Evolutionary conservation across 169 alveolate genomes (phyloP).

Genomic region (Pseudocohnilembus persalinus): DNA sequence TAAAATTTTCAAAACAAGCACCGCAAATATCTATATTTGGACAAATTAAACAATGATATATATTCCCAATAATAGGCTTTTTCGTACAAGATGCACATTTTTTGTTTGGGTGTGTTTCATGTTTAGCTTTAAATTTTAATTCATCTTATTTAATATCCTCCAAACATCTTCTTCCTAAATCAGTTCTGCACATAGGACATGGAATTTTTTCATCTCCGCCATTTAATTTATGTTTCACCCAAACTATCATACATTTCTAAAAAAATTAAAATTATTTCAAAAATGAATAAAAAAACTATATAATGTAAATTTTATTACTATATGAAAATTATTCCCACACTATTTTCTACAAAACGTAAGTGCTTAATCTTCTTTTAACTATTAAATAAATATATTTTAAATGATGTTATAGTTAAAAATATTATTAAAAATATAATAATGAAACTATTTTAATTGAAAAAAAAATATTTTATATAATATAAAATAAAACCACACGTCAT

Average conservation of each 20-base stretch:
- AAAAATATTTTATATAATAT: no score
- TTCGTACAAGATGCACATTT: conserved; percentile 1
- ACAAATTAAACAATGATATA: conserved; percentile 15
- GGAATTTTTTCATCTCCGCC: conserved; percentile 36
- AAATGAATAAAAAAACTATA: background rate
- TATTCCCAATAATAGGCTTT: conserved; percentile 11
- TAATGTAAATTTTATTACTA: background rate
- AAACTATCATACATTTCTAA: conserved; percentile 49
- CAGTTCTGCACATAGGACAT: conserved; percentile 63
- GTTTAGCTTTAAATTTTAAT: conserved; percentile 31
- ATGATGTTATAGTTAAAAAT: no score
- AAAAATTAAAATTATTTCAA: no score
- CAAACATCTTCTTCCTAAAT: conserved; percentile 43
- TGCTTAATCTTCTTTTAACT: conserved; percentile 16
- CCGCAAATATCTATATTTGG: conserved; percentile 15
- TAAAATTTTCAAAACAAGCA: conserved; percentile 6
- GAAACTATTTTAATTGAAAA: no score
- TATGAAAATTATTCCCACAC: conserved; percentile 65
- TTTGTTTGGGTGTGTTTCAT: conserved; percentile 43
- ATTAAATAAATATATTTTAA: no score
- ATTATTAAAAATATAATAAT: no score
- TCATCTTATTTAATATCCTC: conserved; percentile 43
- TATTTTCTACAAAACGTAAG: conserved; percentile 45
- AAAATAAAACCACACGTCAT: no score
- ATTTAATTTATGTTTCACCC: conserved; percentile 53